Conservation (phyloP, 805 yeast species). For the Monosporozyma servazzii region DNA sequence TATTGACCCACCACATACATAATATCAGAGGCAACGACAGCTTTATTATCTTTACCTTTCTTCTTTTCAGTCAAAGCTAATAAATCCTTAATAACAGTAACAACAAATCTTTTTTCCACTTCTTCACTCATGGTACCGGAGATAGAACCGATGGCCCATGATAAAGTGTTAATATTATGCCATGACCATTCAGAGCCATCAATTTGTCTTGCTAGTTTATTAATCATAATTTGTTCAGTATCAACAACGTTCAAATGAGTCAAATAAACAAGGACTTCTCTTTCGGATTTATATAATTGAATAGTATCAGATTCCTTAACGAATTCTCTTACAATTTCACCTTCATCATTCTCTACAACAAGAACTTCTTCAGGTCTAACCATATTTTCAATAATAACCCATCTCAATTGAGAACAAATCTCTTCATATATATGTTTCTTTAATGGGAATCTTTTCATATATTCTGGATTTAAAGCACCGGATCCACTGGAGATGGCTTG, state of each 20-base stretch:
- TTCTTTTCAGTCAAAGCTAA: conserved; percentile 89
- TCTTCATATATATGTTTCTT: conserved; percentile 79
- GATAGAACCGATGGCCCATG: conserved; percentile 99
- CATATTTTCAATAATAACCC: conserved; percentile 95
- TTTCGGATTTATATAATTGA: conserved; percentile 87
- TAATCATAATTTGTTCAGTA: conserved; percentile 89
- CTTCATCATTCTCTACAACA: conserved; percentile 96
- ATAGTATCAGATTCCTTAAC: conserved; percentile 96
- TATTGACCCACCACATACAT: conserved; percentile 99
- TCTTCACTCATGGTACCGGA: conserved; percentile 98
- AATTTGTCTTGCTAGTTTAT: conserved; percentile 81
- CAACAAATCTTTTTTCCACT: conserved; percentile 89
- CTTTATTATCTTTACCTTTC: conserved; percentile 95
- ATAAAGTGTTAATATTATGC: conserved; percentile 92
- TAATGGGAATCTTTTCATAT: conserved; percentile 67
- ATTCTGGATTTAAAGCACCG: conserved; percentile 81
- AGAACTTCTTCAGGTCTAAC: conserved; percentile 97
- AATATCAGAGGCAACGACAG: conserved; percentile 98
- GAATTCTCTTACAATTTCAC: conserved; percentile 95
- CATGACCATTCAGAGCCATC: conserved; percentile 99
- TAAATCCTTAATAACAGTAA: conserved; percentile 85
- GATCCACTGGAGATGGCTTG: conserved; percentile 38
- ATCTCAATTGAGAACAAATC: conserved; percentile 71
- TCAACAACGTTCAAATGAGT: conserved; percentile 93
- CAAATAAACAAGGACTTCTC: conserved; percentile 89